phyloP scores from a whole-genome alignment of 345 rosid genomes.

The Eutrema heterophyllum region DNA sequence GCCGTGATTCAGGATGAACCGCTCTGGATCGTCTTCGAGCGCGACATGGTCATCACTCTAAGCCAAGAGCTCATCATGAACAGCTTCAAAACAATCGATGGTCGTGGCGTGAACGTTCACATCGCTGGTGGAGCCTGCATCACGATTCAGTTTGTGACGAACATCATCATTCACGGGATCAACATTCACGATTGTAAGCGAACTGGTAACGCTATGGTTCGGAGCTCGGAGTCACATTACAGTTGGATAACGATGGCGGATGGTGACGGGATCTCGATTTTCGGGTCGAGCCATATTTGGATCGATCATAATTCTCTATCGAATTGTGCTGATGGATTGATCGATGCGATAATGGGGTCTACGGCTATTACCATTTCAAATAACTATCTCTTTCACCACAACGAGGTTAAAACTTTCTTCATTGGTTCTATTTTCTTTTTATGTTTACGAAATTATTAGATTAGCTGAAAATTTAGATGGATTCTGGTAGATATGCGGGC shows the following conservation, averaged over 20 bases:
- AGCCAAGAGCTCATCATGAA: conserved; percentile 76
- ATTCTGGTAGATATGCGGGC: background rate
- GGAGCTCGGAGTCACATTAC: conserved; percentile 69
- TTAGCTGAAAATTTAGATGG: background rate
- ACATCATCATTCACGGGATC: conserved; percentile 65
- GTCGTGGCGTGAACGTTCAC: conserved; percentile 51
- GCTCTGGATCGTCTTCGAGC: conserved; percentile 65
- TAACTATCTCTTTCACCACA: conserved; percentile 74
- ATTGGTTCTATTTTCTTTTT: background rate
- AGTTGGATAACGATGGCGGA: conserved; percentile 76
- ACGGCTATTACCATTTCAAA: conserved; percentile 70
- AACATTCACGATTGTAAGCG: conserved; percentile 59
- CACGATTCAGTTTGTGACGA: conserved; percentile 62
- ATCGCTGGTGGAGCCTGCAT: conserved; percentile 53
- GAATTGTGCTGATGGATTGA: conserved; percentile 68
- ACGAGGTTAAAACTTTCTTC: conserved; percentile 41
- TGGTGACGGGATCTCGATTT: conserved; percentile 76
- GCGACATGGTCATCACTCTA: conserved; percentile 64
- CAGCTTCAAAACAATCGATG: conserved; percentile 75
- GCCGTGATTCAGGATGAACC: conserved; percentile 67
- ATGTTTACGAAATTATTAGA: background rate
- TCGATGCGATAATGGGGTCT: conserved; percentile 64
- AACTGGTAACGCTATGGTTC: conserved; percentile 73
- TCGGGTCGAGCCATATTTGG: conserved; percentile 77
- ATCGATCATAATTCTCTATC: conserved; percentile 80